These are phyloP conservation scores for Backusella liffmaniae DNA, from an alignment of 192 early-diverging fungal genomes.

Conservation along the genomic window DNA sequence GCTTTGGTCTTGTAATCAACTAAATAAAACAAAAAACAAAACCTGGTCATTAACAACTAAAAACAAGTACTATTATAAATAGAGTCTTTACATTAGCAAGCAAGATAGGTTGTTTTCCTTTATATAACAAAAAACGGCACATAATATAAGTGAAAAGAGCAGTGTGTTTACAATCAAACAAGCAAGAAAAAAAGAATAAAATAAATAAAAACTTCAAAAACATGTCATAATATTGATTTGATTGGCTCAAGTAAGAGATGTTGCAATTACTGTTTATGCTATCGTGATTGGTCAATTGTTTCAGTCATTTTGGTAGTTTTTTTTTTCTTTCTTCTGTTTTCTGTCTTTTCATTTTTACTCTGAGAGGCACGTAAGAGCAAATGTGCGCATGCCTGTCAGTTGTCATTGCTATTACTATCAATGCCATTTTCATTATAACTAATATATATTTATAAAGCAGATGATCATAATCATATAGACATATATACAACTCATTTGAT, in stretches of 20 bases:
- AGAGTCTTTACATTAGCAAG: constrained; percentile 58
- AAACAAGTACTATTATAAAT: background rate
- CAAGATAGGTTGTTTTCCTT: constrained; percentile 72
- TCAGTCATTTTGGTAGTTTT: background rate
- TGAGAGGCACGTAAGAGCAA: too few relatives aligned
- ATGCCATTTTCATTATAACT: too few relatives aligned
- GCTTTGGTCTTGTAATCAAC: constrained; percentile 70
- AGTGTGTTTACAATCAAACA: background rate
- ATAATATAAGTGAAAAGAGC: constrained; percentile 32
- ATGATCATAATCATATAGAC: background rate
- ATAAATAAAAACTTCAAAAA: background rate
- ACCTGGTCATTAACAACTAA: background rate
- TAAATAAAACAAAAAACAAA: constrained; percentile 17
- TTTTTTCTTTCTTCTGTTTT: background rate
- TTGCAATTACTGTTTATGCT: constrained; percentile 2
- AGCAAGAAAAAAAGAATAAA: background rate
- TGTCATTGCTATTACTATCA: too few relatives aligned
- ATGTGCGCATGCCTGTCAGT: too few relatives aligned
- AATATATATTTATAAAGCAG: background rate
- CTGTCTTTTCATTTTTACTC: background rate
- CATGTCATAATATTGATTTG: background rate
- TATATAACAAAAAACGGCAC: constrained; percentile 77
- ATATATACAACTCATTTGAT: background rate
- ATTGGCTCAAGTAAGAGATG: background rate
- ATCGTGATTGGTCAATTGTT: constrained; percentile 1